Base-by-base conservation (phyloP, 306 rosid genomes). In the Chamaecrista fasciculata region DNA sequence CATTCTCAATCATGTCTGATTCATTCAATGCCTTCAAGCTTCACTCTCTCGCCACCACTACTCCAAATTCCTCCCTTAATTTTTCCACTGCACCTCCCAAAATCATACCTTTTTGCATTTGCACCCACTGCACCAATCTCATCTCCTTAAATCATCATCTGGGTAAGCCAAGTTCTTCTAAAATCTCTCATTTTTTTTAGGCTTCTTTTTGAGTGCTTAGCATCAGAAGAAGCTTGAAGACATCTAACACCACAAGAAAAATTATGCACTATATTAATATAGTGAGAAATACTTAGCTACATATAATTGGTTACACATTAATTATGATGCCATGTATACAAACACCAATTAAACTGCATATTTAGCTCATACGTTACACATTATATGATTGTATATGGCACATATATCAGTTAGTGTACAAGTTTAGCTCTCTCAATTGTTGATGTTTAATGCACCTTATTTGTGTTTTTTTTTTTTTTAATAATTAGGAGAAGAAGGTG, bases 51-150 rank as follows among this genome's bases (percentile, higher is more conserved):
- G 28, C 19, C 40, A 56, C 19, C 40, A 49, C 76, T 46, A 49
- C 73, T 56, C 64, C 79, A 60, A 80, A 77, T 42, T 43, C 78
- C 62, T 59, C 66, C 29, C 53, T 36, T 56, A 52, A 52, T 67
- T 67, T 71, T 10, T 4, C 14, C 60, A 66, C 68, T 57, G 68
- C 76, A 29, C 11, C 75, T 63, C 62, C 82, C 10, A 73, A 74
- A 68, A 21, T 43, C 69, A 9, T 62, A 34, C 83, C 85, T 28
- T 62, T 25, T 39, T 77, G 80, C 37, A 49, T 80, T 77, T 80
- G 76, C 71, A 43, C 74, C 39, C 74, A 67, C 51, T 77, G 80
- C 36, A 70, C 70, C 76, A 67, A 78, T 60, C 51, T 80, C 64
- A 66, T 57, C 56, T 52, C 74, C 19, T 68, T 67, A 47, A 77